Conservation (phyloP, 495 filamentous ascomycete species). For the Penicillium steckii region DNA sequence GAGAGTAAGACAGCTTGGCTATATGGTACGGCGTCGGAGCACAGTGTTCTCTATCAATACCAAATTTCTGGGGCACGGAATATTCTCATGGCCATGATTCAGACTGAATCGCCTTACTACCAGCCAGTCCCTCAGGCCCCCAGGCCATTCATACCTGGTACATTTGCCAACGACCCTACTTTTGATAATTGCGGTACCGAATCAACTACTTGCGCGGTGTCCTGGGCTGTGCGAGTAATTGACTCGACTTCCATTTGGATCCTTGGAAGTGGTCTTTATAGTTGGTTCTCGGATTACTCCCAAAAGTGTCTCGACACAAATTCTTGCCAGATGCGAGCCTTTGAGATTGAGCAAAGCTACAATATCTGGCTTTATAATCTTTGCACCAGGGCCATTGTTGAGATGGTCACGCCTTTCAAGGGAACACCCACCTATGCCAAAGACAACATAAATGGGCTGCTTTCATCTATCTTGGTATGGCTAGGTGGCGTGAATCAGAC, state of each 20-base stretch:
- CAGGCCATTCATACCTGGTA: not conserved
- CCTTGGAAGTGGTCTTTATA: conserved; percentile 64
- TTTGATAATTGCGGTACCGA: conserved; percentile 47
- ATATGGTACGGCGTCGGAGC: conserved; percentile 69
- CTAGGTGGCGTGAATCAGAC: not conserved
- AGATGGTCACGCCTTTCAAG: conserved; percentile 53
- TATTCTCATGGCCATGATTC: conserved; percentile 68
- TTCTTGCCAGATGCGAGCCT: conserved; percentile 32
- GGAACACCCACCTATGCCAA: conserved; percentile 20
- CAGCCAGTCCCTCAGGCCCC: conserved; percentile 60
- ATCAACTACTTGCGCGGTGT: conserved; percentile 45
- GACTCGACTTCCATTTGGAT: conserved; percentile 54
- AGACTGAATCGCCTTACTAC: conserved; percentile 74
- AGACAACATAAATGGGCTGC: conserved; percentile 12
- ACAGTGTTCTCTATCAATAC: conserved; percentile 74
- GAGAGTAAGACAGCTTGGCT: conserved; percentile 57
- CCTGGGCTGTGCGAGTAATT: conserved; percentile 65
- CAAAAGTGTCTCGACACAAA: conserved; percentile 16
- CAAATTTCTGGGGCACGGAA: conserved; percentile 64
- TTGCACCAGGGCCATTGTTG: conserved; percentile 70
- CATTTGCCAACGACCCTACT: conserved; percentile 12
- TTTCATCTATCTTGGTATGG: conserved; percentile 10
- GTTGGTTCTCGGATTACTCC: conserved; percentile 59
- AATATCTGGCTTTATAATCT: conserved; percentile 65
- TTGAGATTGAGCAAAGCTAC: conserved; percentile 33